phyloP scores from a whole-genome alignment of 148 eudicot species.

The Chenopodium berlandieri region DNA sequence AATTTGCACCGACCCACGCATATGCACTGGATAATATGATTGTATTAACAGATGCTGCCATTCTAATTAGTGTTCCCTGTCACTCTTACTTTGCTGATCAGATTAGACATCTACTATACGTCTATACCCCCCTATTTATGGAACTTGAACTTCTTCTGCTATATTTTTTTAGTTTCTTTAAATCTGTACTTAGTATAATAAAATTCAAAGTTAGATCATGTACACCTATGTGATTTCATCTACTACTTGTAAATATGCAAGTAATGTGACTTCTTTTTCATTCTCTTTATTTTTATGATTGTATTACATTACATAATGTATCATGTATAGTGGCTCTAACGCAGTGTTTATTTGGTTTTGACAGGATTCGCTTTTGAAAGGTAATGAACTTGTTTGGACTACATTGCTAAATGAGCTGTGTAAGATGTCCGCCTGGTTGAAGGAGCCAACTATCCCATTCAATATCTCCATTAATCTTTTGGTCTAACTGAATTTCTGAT shows the following conservation, averaged over 20 bases:
- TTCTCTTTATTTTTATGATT: background rate
- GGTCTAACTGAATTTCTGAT: slow-evolving; percentile 3
- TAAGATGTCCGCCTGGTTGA: background rate
- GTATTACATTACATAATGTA: background rate
- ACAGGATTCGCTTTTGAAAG: slow-evolving; percentile 17
- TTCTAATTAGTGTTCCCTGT: too few species aligned
- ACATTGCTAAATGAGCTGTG: background rate
- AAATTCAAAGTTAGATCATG: background rate
- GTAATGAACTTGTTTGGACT: background rate
- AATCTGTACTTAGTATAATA: background rate
- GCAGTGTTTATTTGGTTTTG: background rate
- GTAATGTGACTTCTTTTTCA: background rate
- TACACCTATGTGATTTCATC: background rate
- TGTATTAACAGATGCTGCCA: too few species aligned
- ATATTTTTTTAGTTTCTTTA: background rate
- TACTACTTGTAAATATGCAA: background rate
- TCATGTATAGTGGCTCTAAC: background rate
- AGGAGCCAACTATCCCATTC: slow-evolving; percentile 6
- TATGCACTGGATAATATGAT: too few species aligned
- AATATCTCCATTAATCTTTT: slow-evolving; percentile 21
- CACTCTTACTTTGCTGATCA: too few species aligned
- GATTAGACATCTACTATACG: too few species aligned
- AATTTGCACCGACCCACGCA: too few species aligned
- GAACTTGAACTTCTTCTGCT: background rate
- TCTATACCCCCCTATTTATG: background rate